Conservation (phyloP, 441 rosid genomes). For the Bocquillonia castaneifolia region DNA sequence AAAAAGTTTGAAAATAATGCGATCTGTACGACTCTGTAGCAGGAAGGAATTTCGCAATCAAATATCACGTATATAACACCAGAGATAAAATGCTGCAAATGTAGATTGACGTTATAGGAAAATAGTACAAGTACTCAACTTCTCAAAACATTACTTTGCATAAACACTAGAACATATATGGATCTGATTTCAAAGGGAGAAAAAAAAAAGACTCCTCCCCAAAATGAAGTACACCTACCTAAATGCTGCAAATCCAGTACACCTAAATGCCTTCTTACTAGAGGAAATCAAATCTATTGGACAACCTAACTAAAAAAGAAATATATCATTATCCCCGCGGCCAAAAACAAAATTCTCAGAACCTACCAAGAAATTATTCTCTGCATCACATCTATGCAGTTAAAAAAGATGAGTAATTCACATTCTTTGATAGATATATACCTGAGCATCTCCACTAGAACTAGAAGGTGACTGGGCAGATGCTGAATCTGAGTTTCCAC, state of each 20-base stretch:
- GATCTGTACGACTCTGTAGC: slow-evolving; percentile 79
- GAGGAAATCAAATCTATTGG: neutral
- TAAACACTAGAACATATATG: neutral
- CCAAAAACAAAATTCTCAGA: neutral
- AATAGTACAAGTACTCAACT: slow-evolving; percentile 1
- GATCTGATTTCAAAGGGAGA: neutral
- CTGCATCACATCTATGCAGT: neutral
- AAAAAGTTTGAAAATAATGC: slow-evolving; percentile 83
- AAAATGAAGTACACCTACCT: neutral
- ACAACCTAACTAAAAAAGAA: neutral
- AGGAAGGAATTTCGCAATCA: slow-evolving; percentile 12
- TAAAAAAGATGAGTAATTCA: neutral
- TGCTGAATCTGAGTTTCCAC: slow-evolving; percentile 89
- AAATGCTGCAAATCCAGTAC: neutral
- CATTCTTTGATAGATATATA: slow-evolving; percentile 24
- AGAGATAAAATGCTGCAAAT: slow-evolving; percentile 7
- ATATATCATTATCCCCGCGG: neutral
- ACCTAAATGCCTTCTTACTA: neutral
- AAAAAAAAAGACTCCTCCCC: neutral
- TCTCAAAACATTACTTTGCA: neutral
- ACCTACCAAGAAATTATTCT: slow-evolving; percentile 9
- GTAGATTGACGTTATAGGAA: neutral
- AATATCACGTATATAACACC: neutral
- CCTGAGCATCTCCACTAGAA: slow-evolving; percentile 83
- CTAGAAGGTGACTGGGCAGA: slow-evolving; percentile 95